Evolutionary conservation across 805 yeast species (phyloP).

Genomic region (Sungouiozyma ichnusensis): DNA sequence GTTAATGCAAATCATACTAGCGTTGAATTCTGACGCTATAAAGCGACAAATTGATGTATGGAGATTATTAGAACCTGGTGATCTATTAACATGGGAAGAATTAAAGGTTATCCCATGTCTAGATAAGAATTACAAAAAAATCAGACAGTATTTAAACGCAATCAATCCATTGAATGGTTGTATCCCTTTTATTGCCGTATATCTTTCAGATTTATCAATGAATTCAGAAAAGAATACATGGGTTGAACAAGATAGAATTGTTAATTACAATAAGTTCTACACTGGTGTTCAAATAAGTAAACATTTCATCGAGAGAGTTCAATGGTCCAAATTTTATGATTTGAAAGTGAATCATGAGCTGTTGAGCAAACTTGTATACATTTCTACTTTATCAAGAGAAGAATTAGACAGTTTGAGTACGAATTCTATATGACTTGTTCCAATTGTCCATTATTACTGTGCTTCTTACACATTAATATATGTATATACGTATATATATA

Average conservation of each 20-base stretch:
- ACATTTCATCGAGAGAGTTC: slow-evolving; percentile 68
- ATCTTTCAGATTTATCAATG: slow-evolving; percentile 69
- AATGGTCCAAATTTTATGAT: slow-evolving; percentile 67
- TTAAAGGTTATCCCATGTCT: slow-evolving; percentile 69
- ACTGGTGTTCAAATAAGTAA: slow-evolving; percentile 69
- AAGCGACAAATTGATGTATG: slow-evolving; percentile 59
- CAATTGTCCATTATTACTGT: too few species aligned
- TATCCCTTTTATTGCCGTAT: slow-evolving; percentile 83
- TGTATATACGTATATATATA: too few species aligned
- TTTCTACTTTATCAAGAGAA: slow-evolving; percentile 60
- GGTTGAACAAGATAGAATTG: slow-evolving; percentile 31
- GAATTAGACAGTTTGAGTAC: slow-evolving; percentile 35
- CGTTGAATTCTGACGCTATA: slow-evolving; percentile 58
- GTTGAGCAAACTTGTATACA: slow-evolving; percentile 73
- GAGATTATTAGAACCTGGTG: slow-evolving; percentile 63
- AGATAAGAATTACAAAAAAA: slow-evolving; percentile 53
- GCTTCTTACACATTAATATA: too few species aligned
- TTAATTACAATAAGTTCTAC: slow-evolving; percentile 71
- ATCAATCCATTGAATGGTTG: slow-evolving; percentile 63
- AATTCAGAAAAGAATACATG: slow-evolving; percentile 38
- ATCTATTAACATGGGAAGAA: slow-evolving; percentile 52
- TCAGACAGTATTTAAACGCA: slow-evolving; percentile 41
- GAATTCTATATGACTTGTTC: neutral
- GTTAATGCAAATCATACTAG: slow-evolving; percentile 76
- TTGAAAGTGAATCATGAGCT: slow-evolving; percentile 49